Conservation (phyloP, 495 filamentous ascomycete genomes). For the Amorphotheca resinae region DNA sequence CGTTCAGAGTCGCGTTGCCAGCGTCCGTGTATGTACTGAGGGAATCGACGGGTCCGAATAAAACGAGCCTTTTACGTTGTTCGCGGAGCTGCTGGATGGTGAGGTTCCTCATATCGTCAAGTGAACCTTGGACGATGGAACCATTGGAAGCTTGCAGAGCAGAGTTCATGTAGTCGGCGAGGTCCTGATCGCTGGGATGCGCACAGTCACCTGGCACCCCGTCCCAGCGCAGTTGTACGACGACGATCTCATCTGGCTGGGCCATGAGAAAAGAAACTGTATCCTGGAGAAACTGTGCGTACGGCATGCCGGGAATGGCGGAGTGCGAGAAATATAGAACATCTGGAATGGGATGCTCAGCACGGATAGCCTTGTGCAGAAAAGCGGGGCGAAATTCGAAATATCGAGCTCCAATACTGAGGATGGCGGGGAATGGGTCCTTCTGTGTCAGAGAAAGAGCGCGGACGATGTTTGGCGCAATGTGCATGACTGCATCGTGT, state of each 20-base stretch:
- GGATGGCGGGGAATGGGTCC: slow-evolving; percentile 31
- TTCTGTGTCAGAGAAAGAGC: slow-evolving; percentile 44
- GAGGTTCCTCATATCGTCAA: slow-evolving; percentile 25
- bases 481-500: slow-evolving; percentile 25
- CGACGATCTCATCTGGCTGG: slow-evolving; percentile 36
- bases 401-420: slow-evolving; percentile 38
- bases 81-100: slow-evolving; percentile 31
- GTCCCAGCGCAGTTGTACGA: slow-evolving; percentile 41
- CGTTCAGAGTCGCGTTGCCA: slow-evolving; percentile 37
- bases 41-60: slow-evolving; percentile 31
- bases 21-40: slow-evolving; percentile 39
- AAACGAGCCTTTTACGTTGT: slow-evolving; percentile 33
- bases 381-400: slow-evolving; percentile 44
- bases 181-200: slow-evolving; percentile 30
- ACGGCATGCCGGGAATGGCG: slow-evolving; percentile 41
- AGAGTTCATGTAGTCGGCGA: slow-evolving; percentile 27
- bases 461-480: slow-evolving; percentile 38
- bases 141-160: slow-evolving; percentile 24
- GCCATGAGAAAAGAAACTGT: slow-evolving; percentile 31
- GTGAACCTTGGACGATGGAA: slow-evolving; percentile 21
- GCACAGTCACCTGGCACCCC: slow-evolving; percentile 36
- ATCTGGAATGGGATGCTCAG: slow-evolving; percentile 28
- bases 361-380: slow-evolving; percentile 28
- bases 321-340: slow-evolving; percentile 40
- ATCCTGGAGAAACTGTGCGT: slow-evolving; percentile 33